Percentiles rank a stretch among this genome's conserved stretches.
Conservation (phyloP, 192 early-diverging fungal genomes). For the Helicostylum pulchrum region DNA sequence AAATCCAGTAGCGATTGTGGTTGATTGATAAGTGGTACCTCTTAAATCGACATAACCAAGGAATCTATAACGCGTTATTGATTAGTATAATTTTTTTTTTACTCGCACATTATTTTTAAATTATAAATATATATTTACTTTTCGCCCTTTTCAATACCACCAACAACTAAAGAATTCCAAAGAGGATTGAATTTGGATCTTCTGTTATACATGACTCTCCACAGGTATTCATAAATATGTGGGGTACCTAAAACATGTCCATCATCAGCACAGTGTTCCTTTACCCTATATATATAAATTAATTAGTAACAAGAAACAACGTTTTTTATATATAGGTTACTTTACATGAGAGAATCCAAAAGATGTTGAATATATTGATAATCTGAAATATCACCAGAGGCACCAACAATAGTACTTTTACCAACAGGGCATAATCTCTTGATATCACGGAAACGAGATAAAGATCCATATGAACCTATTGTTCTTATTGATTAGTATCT, state of each 20-base stretch:
- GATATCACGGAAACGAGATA: constrained; percentile 89
- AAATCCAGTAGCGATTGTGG: constrained; percentile 93
- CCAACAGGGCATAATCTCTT: constrained; percentile 80
- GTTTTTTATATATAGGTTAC: background rate
- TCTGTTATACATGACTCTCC: constrained; percentile 88
- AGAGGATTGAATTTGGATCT: constrained; percentile 88
- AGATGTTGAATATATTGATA: constrained; percentile 89
- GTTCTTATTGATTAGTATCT: background rate
- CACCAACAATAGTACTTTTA: constrained; percentile 83
- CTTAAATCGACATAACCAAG: constrained; percentile 90
- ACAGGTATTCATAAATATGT: constrained; percentile 89
- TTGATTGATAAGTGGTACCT: constrained; percentile 90
- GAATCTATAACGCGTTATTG: constrained; percentile 42
- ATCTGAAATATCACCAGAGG: constrained; percentile 91
- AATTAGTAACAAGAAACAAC: constrained; percentile 6
- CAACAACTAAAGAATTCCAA: constrained; percentile 95
- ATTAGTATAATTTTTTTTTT: too few relatives aligned
- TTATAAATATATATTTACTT: constrained; percentile 42
- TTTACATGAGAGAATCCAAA: constrained; percentile 72
- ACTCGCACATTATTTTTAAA: background rate
- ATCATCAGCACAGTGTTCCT: constrained; percentile 87
- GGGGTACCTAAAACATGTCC: constrained; percentile 80
- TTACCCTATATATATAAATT: constrained; percentile 52
- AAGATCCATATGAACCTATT: constrained; percentile 86
- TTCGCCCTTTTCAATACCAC: constrained; percentile 76